A percentile compares a stretch with the other conserved stretches of the same genome.
These are phyloP conservation scores for Coemansia sp. DNA, from an alignment of 192 early-diverging fungal genomes.

Conservation along the genomic window DNA sequence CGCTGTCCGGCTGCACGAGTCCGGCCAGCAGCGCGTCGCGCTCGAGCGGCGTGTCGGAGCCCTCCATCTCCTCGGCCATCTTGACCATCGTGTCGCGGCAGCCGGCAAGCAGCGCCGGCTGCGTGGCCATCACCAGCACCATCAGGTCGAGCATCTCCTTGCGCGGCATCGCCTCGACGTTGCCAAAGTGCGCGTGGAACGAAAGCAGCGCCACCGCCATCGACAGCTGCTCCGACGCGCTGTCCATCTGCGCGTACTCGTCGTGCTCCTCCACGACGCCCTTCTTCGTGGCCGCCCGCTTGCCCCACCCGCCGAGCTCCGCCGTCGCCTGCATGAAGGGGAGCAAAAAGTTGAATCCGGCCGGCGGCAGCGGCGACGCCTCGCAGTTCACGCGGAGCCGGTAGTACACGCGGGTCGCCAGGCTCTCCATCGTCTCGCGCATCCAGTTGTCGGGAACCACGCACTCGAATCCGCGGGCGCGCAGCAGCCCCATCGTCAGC, in stretches of 20 bases:
- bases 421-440: conserved; percentile 35
- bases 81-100: conserved; percentile 57
- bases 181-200: conserved; percentile 60
- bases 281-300: conserved; percentile 1
- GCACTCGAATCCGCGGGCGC: conserved; percentile 25
- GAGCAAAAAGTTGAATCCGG: conserved; percentile 68
- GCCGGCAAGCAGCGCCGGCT: conserved; percentile 40
- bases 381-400: conserved; percentile 66
- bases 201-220: conserved; percentile 65
- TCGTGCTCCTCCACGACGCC: conserved; percentile 41
- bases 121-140: conserved; percentile 63
- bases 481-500: conserved; percentile 40
- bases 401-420: conserved; percentile 65
- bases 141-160: conserved; percentile 64
- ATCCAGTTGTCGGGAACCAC: conserved; percentile 30
- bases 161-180: conserved; percentile 56
- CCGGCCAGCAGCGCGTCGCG: conserved; percentile 39
- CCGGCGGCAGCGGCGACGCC: conserved; percentile 56
- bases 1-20: conserved; percentile 34
- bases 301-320: conserved; percentile 62
- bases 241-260: conserved; percentile 53
- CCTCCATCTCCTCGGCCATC: conserved; percentile 58
- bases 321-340: conserved; percentile 68
- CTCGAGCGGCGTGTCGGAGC: conserved; percentile 33
- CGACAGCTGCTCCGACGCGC: conserved; percentile 63